Conservation (phyloP, 1,284 basidiomycete species). For the Moniliella sp. region DNA sequence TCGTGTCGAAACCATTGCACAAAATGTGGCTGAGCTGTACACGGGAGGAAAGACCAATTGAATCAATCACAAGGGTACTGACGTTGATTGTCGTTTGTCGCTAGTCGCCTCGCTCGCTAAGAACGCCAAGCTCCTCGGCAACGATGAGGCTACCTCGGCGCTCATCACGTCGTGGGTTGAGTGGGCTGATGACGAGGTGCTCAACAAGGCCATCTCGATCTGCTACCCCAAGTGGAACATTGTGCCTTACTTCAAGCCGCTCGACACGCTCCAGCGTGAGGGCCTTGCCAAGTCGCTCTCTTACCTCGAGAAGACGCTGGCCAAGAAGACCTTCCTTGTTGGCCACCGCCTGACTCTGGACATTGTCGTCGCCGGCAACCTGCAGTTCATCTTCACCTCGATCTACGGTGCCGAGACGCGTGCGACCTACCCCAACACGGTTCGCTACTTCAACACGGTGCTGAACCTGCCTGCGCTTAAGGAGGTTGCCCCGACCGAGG, state of each 20-base stretch:
- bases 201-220: slow-evolving; percentile 21
- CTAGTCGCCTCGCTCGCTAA: slow-evolving; percentile 52
- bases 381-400: slow-evolving; percentile 8
- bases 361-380: slow-evolving; percentile 45
- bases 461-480: slow-evolving; percentile 44
- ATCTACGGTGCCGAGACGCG: slow-evolving; percentile 20
- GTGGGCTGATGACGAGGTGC: slow-evolving; percentile 44
- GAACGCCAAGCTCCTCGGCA: slow-evolving; percentile 48
- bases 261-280: slow-evolving; percentile 42
- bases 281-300: slow-evolving; percentile 39
- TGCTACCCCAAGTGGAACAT: slow-evolving; percentile 7
- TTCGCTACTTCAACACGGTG: slow-evolving; percentile 52
- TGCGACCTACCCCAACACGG: slow-evolving; percentile 44
- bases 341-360: slow-evolving; percentile 84
- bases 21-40: slow-evolving; percentile 8
- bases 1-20: slow-evolving; percentile 41
- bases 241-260: slow-evolving; percentile 33
- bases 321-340: slow-evolving; percentile 66
- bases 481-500: slow-evolving; percentile 34
- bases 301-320: slow-evolving; percentile 54
- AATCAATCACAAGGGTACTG: too few species aligned
- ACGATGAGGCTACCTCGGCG: slow-evolving; percentile 40
- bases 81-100: slow-evolving; percentile 1
- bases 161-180: slow-evolving; percentile 49
- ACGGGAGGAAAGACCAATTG: too few species aligned